Conservation (phyloP, 352 stramenopile species). For the Phytophthora quininea region DNA sequence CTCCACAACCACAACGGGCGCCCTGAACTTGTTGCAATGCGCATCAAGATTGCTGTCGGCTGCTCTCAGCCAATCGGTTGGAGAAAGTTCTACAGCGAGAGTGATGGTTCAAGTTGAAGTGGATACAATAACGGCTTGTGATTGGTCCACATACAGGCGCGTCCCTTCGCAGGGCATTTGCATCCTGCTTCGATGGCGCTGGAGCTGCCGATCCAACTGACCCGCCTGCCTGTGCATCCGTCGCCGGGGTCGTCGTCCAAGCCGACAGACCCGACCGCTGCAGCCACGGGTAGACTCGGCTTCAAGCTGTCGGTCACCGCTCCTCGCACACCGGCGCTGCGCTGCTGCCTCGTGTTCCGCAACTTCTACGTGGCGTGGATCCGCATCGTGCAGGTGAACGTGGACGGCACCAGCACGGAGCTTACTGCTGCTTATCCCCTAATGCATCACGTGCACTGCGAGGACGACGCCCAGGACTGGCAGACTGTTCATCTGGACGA, state of each 20-base stretch:
- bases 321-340: conserved; percentile 7
- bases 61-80: conserved; percentile 1
- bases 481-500: conserved; percentile 63
- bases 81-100: conserved; percentile 13
- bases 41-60: background rate
- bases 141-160: conserved; percentile 34
- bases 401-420: conserved; percentile 46
- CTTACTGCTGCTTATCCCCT: conserved; percentile 49
- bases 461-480: conserved; percentile 79
- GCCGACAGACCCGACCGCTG: conserved; percentile 12
- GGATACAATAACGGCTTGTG: conserved; percentile 7
- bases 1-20: no score
- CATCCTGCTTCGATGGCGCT: conserved; percentile 12
- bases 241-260: background rate
- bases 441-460: conserved; percentile 64
- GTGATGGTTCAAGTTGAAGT: background rate
- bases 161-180: conserved; percentile 23
- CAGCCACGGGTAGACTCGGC: conserved; percentile 35
- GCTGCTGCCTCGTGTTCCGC: conserved; percentile 56
- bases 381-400: conserved; percentile 56
- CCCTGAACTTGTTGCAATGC: background rate
- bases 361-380: conserved; percentile 73
- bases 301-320: conserved; percentile 53
- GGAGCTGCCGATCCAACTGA: conserved; percentile 36
- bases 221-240: conserved; percentile 15